Evolutionary conservation across 306 rosid genomes (phyloP).

Genomic region (Fragaria nilgerrensis): DNA sequence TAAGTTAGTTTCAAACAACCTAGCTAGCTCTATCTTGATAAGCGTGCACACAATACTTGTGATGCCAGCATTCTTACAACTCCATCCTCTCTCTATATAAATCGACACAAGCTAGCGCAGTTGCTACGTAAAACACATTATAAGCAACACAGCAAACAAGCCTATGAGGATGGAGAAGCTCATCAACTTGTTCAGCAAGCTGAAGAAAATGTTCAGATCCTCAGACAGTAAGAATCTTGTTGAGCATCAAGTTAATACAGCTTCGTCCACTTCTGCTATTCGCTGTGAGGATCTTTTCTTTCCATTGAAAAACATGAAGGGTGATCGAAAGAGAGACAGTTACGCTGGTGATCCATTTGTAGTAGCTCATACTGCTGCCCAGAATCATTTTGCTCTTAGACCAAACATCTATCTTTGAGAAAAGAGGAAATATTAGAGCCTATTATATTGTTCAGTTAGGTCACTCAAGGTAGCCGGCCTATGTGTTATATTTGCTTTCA

Average conservation of each 20-base stretch:
- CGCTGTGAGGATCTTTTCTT: conserved; percentile 39
- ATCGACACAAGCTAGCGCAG: background rate
- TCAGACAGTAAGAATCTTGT: background rate
- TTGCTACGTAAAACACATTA: background rate
- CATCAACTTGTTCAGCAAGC: conserved; percentile 22
- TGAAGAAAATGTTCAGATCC: conserved; percentile 27
- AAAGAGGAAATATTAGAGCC: background rate
- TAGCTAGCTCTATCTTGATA: background rate
- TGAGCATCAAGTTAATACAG: background rate
- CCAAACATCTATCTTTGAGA: conserved; percentile 34
- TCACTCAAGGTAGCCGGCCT: no score
- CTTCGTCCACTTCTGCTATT: conserved; percentile 9
- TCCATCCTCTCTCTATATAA: background rate
- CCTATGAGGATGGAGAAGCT: conserved; percentile 20
- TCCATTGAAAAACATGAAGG: conserved; percentile 9
- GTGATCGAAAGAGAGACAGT: background rate
- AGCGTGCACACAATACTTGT: conserved; percentile 10
- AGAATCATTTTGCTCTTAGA: conserved; percentile 35
- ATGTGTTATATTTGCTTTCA: background rate
- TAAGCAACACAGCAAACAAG: conserved; percentile 1
- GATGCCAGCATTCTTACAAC: background rate
- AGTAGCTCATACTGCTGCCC: conserved; percentile 31
- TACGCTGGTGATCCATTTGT: conserved; percentile 17
- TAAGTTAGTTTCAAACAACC: conserved; percentile 6
- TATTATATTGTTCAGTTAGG: no score